Percentiles rank a stretch among this genome's conserved stretches.
phyloP scores from a whole-genome alignment of 345 rosid species.

The Citrus inodora region DNA sequence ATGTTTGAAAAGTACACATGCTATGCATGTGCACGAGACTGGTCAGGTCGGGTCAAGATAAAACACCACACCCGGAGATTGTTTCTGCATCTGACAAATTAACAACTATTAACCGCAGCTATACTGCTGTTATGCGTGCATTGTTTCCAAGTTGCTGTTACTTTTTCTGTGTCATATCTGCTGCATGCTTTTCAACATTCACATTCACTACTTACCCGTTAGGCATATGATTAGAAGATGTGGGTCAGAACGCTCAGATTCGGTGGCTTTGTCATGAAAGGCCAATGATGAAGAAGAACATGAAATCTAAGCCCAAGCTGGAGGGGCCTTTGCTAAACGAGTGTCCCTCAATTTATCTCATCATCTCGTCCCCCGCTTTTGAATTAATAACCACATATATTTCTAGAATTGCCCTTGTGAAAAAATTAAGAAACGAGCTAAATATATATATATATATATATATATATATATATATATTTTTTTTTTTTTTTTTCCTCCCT shows the following conservation, averaged over 20 bases:
- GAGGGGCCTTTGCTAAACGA: no score
- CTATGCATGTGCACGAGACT: conserved; percentile 1
- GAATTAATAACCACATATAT: no score
- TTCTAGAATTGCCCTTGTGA: no score
- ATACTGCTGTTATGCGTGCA: no score
- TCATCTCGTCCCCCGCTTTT: no score
- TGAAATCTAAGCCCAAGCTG: not conserved
- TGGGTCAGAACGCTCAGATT: no score
- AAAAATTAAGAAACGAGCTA: no score
- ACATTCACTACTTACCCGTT: not conserved
- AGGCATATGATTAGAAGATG: not conserved
- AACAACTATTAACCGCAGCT: not conserved
- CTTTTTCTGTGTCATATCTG: not conserved
- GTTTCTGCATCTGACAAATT: conserved; percentile 14
- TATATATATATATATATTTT: no score
- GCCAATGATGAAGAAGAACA: not conserved
- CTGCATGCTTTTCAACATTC: not conserved
- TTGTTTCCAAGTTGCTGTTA: not conserved
- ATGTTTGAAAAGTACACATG: conserved; percentile 6
- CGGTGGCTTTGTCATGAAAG: not conserved
- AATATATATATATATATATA: no score
- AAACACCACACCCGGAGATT: not conserved
- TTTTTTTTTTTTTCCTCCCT: no score
- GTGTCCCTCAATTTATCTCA: no score
- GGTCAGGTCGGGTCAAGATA: not conserved